Percentiles rank a stretch among this genome's conserved stretches.
These are phyloP conservation scores for Pythium aphanidermatum DNA, from an alignment of 352 stramenopile genomes.

Conservation along the genomic window DNA sequence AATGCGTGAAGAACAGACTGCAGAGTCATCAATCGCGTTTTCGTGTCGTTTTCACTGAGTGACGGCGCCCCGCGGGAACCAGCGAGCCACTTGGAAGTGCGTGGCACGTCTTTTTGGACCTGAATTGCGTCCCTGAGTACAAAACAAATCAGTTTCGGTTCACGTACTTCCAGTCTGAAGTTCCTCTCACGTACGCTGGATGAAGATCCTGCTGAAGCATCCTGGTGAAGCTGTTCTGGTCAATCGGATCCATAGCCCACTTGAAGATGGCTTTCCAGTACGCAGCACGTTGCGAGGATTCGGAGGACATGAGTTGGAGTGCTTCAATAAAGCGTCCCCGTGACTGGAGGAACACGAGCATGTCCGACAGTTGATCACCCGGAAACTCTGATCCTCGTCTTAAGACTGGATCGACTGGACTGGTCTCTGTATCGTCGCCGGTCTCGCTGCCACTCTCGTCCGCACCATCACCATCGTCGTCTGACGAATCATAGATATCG, in stretches of 20 bases:
- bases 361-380: conserved; percentile 38
- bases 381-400: conserved; percentile 19
- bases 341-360: conserved; percentile 57
- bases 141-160: too few relatives aligned
- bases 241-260: conserved; percentile 39
- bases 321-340: conserved; percentile 66
- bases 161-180: not conserved
- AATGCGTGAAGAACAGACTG: conserved; percentile 62
- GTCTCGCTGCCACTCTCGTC: conserved; percentile 4
- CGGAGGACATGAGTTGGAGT: conserved; percentile 59
- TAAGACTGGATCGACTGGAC: conserved; percentile 1
- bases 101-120: conserved; percentile 77
- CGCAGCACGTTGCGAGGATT: conserved; percentile 32
- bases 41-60: conserved; percentile 26
- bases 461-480: conserved; percentile 27
- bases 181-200: conserved; percentile 35
- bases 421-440: not conserved
- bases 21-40: conserved; percentile 29
- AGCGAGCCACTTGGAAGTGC: conserved; percentile 69
- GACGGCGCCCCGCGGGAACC: conserved; percentile 48
- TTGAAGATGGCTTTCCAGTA: conserved; percentile 71
- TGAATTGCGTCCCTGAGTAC: conserved; percentile 64
- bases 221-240: conserved; percentile 4
- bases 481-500: conserved; percentile 3
- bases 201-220: conserved; percentile 31